Percentiles rank a stretch among this genome's conserved stretches.
These are phyloP conservation scores for Yamadazyma jaroonii DNA, from an alignment of 1,139 yeast species.

Conservation along the genomic window DNA sequence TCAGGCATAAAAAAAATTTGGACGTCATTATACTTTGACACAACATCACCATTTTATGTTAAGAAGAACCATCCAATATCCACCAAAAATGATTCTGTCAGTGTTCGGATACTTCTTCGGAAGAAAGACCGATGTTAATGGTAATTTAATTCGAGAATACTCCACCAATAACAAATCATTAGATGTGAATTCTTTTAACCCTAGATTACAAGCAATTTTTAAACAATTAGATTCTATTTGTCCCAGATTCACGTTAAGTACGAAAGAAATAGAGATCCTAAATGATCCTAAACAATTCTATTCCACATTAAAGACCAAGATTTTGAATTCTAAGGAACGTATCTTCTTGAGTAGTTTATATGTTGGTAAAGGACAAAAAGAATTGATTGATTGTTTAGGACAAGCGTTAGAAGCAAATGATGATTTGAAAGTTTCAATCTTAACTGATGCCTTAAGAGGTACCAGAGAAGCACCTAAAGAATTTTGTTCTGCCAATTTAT, in stretches of 20 bases:
- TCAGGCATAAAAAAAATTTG: too few relatives aligned
- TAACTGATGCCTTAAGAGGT: conserved; percentile 88
- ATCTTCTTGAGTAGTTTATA: conserved; percentile 84
- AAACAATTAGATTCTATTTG: conserved; percentile 63
- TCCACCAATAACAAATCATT: conserved; percentile 30
- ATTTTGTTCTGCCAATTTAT: conserved; percentile 68
- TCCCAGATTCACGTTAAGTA: conserved; percentile 62
- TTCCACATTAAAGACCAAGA: conserved; percentile 53
- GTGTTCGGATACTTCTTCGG: conserved; percentile 9
- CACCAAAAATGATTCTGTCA: conserved; percentile 11
- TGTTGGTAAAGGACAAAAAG: conserved; percentile 79
- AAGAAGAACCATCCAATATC: background rate
- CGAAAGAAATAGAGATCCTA: conserved; percentile 63
- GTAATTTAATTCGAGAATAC: background rate
- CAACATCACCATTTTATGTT: conserved; percentile 1
- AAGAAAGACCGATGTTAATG: background rate
- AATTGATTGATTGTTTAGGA: conserved; percentile 59
- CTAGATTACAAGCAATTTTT: conserved; percentile 46
- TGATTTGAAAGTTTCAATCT: conserved; percentile 62
- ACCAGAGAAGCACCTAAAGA: conserved; percentile 85
- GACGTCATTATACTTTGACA: too few relatives aligned
- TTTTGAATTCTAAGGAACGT: conserved; percentile 51
- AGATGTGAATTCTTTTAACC: conserved; percentile 33
- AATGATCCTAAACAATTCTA: conserved; percentile 72
- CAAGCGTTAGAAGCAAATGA: conserved; percentile 59